Base-by-base conservation (phyloP, 2,329 filamentous ascomycete genomes). In the Microdochium paspali region DNA sequence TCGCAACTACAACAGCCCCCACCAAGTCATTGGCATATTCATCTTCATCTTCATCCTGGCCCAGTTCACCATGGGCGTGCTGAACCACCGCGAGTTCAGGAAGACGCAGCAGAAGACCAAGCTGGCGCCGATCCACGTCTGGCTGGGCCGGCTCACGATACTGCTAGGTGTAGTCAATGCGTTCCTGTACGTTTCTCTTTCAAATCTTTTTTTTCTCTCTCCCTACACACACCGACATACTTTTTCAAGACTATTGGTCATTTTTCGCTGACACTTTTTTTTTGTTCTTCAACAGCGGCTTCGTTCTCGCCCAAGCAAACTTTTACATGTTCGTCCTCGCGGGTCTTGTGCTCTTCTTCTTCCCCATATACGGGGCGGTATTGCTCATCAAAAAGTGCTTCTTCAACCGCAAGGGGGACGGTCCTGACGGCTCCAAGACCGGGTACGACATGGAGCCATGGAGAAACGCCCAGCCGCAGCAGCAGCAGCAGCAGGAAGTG, bases 21-120 rank as follows among this genome's bases (percentile, higher is more conserved):
- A 84, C 55, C 79, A 83, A 56, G 67, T 83, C 45, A 63, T 84
- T 48, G 80, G 80, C 9, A 66, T 79, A 48, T 57, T 82, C 15
- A 63, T 80, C 32, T 65, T 78, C 43, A 61, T 70, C 40, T 68
- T 74, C 45, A 61, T 81, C 46, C 58, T 83, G 15, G 64, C 57
- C 4, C 77, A 82, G 54, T 73, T 79, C 50, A 60, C 65, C 2
- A 58, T 83, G 13, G 80, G 80, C 24, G 66, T 76, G 51, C 53
- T 79, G 47, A 76, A 82, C 53, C 79, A 82, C 54, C 65, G 69
- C 44, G 66, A 73, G 31, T 79, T 68, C 59, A 74, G 71, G 55
- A 65, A 68, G 58, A 77, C 73, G 2, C 63, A 72, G 48, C 50
- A 67, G 21, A 61, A 73, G 1, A 77, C 76, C 24, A 68, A 69